phyloP scores from a whole-genome alignment of 257 asterid genomes.

The Coffea canephora region DNA sequence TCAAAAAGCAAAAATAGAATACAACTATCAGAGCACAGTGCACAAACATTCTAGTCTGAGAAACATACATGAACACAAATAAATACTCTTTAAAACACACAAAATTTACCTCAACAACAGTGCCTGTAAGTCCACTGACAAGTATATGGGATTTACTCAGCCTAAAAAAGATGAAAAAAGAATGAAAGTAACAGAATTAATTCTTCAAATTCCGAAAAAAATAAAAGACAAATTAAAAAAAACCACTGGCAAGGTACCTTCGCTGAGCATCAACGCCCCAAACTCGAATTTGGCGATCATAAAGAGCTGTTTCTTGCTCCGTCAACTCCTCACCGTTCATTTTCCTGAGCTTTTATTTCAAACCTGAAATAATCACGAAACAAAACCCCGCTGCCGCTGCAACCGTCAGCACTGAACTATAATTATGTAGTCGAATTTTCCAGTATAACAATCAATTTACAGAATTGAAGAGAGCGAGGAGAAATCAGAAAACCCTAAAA shows the following conservation, averaged over 20 bases:
- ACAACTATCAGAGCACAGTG: not conserved
- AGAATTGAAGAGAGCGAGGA: not conserved
- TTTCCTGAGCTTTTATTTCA: not conserved
- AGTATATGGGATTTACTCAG: constrained; percentile 86
- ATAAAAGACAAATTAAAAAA: not conserved
- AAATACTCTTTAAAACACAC: not conserved
- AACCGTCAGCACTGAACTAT: not conserved
- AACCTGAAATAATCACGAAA: not conserved
- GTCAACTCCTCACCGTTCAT: constrained; percentile 74
- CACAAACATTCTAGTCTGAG: not conserved
- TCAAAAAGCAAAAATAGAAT: not conserved
- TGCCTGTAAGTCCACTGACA: constrained; percentile 85
- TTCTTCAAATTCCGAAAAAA: not conserved
- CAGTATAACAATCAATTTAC: not conserved
- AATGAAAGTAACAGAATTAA: not conserved
- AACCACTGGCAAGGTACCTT: constrained; percentile 37
- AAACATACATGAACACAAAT: not conserved
- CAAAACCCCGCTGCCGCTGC: not conserved
- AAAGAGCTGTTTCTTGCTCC: constrained; percentile 98
- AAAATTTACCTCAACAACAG: constrained; percentile 67
- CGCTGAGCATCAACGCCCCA: constrained; percentile 99
- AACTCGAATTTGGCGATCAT: constrained; percentile 98
- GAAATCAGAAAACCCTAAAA: not conserved
- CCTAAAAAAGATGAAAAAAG: constrained; percentile 33
- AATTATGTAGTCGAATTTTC: no score